Base-by-base conservation (phyloP, 2,329 filamentous ascomycete genomes). In the Hypoxylon sp. region DNA sequence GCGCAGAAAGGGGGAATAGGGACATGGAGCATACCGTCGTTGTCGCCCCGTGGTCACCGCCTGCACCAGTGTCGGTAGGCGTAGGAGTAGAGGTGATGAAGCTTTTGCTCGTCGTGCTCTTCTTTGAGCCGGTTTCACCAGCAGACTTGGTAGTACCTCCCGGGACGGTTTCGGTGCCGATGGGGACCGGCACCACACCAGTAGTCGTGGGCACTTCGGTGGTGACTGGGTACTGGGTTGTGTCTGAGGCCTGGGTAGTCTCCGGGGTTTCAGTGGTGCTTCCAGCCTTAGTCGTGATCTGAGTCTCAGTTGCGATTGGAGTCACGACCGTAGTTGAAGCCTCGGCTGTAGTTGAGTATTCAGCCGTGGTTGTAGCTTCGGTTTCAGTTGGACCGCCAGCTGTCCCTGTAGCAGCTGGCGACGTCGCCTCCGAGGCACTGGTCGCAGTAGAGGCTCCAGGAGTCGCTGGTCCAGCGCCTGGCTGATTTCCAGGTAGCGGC, bases 401-500 rank as follows among this genome's bases (percentile, higher is more conserved):
- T 4, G 46, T 17, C 2, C 48, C 27, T 45, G 46, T 35, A 6
- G 47, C 38, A 13, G 41, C n/a, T n/a, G 49, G 48, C 3, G 56
- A 43, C 24, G 42, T 29, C n/a, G 55, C 21, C 20, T 35, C 33
- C 21, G 60, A 40, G 10, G 48, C 18, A n/a, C 42, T 45, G 11
- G 50, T 27, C 15, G 45, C 20, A 8, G 23, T 3, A 13, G 62
- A 55, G 9, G 59, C 54, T 23, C 58, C 61, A 7, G 61, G 45
- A 38, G 55, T 24, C 10, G 61, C 63, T 1, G 61, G 29, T 8
- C 63, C 63, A 17, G 62, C 61, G 4, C 64, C 61, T n/a, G 61
- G 63, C 24, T 66, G 63, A 11, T 48, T 24, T 3, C 61, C 63
- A 8, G 58, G 52, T 21, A 66, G 63, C n/a, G 63, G 63, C 18